Percentiles rank a stretch among this genome's conserved stretches.
Conservation (phyloP, 2,329 filamentous ascomycete genomes). For the Dactylellina drechsleri region DNA sequence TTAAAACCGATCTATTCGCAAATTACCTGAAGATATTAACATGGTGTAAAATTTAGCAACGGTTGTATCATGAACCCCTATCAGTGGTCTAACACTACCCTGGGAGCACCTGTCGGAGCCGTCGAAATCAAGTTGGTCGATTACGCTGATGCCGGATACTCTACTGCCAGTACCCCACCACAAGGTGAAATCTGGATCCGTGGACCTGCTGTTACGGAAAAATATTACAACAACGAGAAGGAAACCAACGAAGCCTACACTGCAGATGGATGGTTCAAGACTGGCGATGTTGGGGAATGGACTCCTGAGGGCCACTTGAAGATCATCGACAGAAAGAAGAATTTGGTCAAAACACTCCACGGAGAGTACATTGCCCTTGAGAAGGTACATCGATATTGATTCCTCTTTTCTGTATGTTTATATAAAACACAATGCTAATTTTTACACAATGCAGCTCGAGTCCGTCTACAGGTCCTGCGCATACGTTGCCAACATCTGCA, state of each 20-base stretch:
- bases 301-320: slow-evolving; percentile 80
- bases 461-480: slow-evolving; percentile 83
- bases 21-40: neutral
- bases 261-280: slow-evolving; percentile 94
- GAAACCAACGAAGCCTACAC: slow-evolving; percentile 83
- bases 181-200: slow-evolving; percentile 94
- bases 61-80: slow-evolving; percentile 84
- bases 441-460: slow-evolving; percentile 72
- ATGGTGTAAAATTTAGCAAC: slow-evolving; percentile 63
- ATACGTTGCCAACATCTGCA: slow-evolving; percentile 86
- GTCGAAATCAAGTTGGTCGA: slow-evolving; percentile 93
- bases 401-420: neutral
- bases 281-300: slow-evolving; percentile 93
- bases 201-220: slow-evolving; percentile 76
- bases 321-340: slow-evolving; percentile 97
- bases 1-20: neutral
- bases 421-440: neutral
- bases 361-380: slow-evolving; percentile 98
- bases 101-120: slow-evolving; percentile 80
- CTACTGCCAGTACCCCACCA: slow-evolving; percentile 73
- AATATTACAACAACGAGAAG: slow-evolving; percentile 85
- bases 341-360: slow-evolving; percentile 92
- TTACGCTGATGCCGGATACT: slow-evolving; percentile 87
- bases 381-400: slow-evolving; percentile 63
- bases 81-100: slow-evolving; percentile 79